Conservation (phyloP, 768 basidiomycete genomes). For the Mycena maculata region DNA sequence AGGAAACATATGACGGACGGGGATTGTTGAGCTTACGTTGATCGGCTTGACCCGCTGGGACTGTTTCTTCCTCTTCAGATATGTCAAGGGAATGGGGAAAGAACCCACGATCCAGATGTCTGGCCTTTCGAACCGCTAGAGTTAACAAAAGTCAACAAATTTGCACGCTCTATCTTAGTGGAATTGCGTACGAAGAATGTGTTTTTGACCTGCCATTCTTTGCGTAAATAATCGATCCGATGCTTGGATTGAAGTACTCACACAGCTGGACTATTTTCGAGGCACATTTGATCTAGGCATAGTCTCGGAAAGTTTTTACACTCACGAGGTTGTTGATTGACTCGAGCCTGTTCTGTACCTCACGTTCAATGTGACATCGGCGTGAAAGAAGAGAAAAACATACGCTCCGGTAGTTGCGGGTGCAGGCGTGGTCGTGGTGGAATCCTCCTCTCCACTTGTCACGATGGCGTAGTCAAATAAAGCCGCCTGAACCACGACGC, state of each 20-base stretch:
- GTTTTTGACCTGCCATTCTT: background rate
- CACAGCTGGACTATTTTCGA: background rate
- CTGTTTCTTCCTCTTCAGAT: too few relatives aligned
- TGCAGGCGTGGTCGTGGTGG: background rate
- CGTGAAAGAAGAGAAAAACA: background rate
- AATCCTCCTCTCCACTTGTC: slow-evolving; percentile 5
- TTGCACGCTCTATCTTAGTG: background rate
- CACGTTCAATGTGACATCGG: background rate
- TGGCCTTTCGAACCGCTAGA: too few relatives aligned
- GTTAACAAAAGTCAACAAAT: too few relatives aligned
- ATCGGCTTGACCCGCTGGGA: too few relatives aligned
- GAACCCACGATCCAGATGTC: too few relatives aligned
- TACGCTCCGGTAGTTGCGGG: background rate
- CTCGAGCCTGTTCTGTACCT: background rate
- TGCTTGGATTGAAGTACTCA: background rate
- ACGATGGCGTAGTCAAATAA: slow-evolving; percentile 32
- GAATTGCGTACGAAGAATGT: background rate
- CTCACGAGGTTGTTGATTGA: background rate
- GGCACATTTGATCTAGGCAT: too few relatives aligned
- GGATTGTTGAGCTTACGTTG: too few relatives aligned
- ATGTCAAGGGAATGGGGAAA: too few relatives aligned
- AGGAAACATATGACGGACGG: too few relatives aligned
- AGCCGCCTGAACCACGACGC: slow-evolving; percentile 14
- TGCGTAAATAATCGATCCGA: background rate
- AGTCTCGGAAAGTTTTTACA: too few relatives aligned